Evolutionary conservation across 495 filamentous ascomycete genomes (phyloP).

Genomic region (Poronia punctata): DNA sequence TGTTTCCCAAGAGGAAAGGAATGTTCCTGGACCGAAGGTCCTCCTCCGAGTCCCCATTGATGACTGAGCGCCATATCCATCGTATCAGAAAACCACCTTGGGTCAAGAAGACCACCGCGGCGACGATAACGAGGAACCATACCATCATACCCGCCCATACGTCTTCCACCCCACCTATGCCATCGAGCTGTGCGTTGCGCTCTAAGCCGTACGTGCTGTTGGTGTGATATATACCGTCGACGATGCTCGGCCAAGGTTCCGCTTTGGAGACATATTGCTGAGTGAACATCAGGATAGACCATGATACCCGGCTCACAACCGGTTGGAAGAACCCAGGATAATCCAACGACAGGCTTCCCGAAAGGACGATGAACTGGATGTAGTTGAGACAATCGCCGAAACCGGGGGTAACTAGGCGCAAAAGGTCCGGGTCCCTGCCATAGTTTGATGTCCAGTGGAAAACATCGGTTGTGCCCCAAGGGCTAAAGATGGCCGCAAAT

Average conservation of each 20-base stretch:
- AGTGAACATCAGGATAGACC: constrained; percentile 91
- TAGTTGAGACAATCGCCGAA: constrained; percentile 98
- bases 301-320: constrained; percentile 74
- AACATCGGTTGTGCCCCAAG: constrained; percentile 83
- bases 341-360: constrained; percentile 74
- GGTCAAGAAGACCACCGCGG: constrained; percentile 56
- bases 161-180: constrained; percentile 66
- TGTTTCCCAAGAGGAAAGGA: constrained; percentile 83
- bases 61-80: constrained; percentile 62
- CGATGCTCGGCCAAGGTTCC: constrained; percentile 53
- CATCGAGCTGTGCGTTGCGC: constrained; percentile 72
- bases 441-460: constrained; percentile 96
- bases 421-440: constrained; percentile 84
- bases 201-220: constrained; percentile 71
- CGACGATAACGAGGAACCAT: constrained; percentile 73
- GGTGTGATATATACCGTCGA: constrained; percentile 77
- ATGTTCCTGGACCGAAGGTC: constrained; percentile 86
- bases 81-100: constrained; percentile 70
- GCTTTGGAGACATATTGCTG: constrained; percentile 72
- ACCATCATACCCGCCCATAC: constrained; percentile 90
- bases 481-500: constrained; percentile 78
- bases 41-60: constrained; percentile 68
- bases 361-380: constrained; percentile 85
- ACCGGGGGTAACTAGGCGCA: constrained; percentile 88
- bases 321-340: constrained; percentile 96